Percentiles rank a stretch among this genome's conserved stretches.
phyloP scores from a whole-genome alignment of 2,329 filamentous ascomycete species.

The Fusarium drepaniforme region DNA sequence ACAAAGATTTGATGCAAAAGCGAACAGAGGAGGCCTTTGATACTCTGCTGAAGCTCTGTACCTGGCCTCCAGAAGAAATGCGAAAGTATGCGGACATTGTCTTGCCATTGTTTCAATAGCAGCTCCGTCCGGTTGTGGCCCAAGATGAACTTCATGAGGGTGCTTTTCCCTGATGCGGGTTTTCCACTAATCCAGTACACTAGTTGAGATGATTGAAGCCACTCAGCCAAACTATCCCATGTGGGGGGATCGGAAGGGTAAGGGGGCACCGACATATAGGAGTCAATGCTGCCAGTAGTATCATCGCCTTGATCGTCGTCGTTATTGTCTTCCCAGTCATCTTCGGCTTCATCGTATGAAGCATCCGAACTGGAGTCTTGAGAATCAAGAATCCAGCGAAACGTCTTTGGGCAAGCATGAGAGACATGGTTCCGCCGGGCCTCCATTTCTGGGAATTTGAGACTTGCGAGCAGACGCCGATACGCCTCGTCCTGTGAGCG shows the following conservation, averaged over 20 bases:
- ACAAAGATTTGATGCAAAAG: background rate
- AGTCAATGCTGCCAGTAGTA: too few relatives aligned
- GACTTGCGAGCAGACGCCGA: background rate
- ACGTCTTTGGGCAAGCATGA: background rate
- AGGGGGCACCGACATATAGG: too few relatives aligned
- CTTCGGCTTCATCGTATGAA: too few relatives aligned
- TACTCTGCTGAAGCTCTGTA: background rate
- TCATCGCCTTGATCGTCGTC: too few relatives aligned
- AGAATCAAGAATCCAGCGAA: background rate
- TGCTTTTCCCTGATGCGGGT: background rate
- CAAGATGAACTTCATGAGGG: background rate
- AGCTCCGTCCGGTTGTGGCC: background rate
- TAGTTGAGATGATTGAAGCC: background rate
- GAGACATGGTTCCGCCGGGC: background rate
- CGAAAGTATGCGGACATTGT: background rate
- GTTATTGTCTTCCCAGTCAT: too few relatives aligned
- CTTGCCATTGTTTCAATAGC: background rate
- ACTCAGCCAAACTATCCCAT: background rate
- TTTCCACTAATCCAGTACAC: background rate
- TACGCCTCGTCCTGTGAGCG: background rate
- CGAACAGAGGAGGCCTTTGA: background rate
- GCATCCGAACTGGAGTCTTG: background rate
- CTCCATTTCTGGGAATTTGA: background rate
- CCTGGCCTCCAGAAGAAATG: background rate
- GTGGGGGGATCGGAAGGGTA: too few relatives aligned